Evolutionary conservation across 2,329 filamentous ascomycete species (phyloP).

Genomic region (Colletotrichum tofieldiae): DNA sequence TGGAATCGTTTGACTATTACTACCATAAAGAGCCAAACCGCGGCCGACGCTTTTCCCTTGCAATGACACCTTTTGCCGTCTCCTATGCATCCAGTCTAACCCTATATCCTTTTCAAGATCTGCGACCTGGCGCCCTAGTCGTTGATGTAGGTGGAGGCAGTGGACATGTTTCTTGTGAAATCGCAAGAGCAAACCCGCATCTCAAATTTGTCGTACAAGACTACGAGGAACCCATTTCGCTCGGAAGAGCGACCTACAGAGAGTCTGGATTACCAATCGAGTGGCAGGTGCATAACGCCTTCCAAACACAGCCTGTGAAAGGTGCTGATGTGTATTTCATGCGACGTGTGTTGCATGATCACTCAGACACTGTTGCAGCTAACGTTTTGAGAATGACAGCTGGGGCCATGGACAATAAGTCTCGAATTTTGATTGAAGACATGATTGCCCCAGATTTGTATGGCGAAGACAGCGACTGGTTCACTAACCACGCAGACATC

Average conservation of each 20-base stretch:
- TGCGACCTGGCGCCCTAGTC: no score
- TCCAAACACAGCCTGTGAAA: neutral
- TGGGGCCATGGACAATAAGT: neutral
- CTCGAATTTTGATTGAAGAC: neutral
- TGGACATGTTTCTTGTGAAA: no score
- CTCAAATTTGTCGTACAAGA: neutral
- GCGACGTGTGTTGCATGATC: neutral
- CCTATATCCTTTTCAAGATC: no score
- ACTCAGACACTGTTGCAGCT: neutral
- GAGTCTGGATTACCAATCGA: neutral
- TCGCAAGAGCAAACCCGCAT: no score
- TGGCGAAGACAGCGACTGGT: neutral
- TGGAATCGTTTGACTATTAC: no score
- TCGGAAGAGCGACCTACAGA: neutral
- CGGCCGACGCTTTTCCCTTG: no score
- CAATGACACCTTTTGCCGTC: no score
- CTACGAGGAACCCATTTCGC: neutral
- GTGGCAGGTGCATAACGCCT: neutral
- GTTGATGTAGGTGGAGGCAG: no score
- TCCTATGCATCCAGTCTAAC: no score
- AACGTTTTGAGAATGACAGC: neutral
- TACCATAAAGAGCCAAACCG: no score
- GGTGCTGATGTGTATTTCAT: neutral
- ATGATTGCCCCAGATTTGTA: neutral
- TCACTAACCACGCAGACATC: slow-evolving; percentile 16